Evolutionary conservation across 805 yeast genomes (phyloP).

Genomic region (Clavispora santaluciae): DNA sequence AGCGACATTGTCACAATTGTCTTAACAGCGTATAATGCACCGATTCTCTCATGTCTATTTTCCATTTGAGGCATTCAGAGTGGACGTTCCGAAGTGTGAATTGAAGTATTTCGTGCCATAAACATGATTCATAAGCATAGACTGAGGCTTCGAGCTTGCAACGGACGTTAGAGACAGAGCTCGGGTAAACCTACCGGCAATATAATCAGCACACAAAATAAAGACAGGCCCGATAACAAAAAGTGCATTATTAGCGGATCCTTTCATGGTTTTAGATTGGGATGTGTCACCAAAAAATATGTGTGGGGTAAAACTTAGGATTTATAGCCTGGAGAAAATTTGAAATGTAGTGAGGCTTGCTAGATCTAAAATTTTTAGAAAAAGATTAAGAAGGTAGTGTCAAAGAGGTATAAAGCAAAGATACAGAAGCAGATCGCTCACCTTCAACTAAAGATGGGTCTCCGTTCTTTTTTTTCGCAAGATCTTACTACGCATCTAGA

Average conservation of each 20-base stretch:
- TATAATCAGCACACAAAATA: conserved; percentile 25
- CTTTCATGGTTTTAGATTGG: conserved; percentile 12
- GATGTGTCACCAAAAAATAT: too few species aligned
- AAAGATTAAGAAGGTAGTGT: too few species aligned
- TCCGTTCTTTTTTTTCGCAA: neutral
- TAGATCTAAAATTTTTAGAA: too few species aligned
- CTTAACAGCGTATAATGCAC: too few species aligned
- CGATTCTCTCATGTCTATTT: too few species aligned
- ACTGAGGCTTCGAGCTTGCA: conserved; percentile 6
- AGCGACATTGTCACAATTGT: too few species aligned
- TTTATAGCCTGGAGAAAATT: neutral
- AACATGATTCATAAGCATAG: neutral
- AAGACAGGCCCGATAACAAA: conserved; percentile 28
- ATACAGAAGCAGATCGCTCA: too few species aligned
- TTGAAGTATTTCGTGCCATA: conserved; percentile 2
- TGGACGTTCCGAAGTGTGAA: neutral
- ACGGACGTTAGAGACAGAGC: neutral
- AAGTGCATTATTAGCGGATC: conserved; percentile 20
- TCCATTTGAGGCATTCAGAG: neutral
- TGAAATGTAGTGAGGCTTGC: neutral
- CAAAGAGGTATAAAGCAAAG: too few species aligned
- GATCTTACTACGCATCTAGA: neutral
- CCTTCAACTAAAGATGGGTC: too few species aligned
- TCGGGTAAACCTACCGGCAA: conserved; percentile 20
- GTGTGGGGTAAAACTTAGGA: too few species aligned